phyloP scores from a whole-genome alignment of 2,329 filamentous ascomycete species.

The Didymella keratinophila region DNA sequence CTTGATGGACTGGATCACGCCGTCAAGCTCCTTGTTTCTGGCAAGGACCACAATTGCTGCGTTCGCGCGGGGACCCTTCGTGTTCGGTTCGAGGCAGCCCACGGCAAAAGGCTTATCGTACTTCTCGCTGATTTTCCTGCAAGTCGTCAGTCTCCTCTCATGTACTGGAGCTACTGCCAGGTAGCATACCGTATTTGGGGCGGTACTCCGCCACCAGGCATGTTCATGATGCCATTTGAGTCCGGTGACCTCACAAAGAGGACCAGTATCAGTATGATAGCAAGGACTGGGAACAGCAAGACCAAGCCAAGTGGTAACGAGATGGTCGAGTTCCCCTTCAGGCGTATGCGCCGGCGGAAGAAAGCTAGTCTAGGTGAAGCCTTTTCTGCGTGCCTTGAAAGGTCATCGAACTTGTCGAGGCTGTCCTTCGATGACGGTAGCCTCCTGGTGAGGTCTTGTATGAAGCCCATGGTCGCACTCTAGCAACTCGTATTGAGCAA shows the following conservation, averaged over 20 bases:
- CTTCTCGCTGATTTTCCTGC: conserved; percentile 93
- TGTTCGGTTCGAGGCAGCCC: conserved; percentile 82
- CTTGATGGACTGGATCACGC: conserved; percentile 95
- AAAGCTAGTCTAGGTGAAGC: conserved; percentile 71
- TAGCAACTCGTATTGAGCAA: conserved; percentile 20
- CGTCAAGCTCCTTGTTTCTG: conserved; percentile 93
- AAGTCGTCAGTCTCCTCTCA: conserved; percentile 26
- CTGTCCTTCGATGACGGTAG: conserved; percentile 54
- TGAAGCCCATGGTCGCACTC: conserved; percentile 24
- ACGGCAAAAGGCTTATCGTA: conserved; percentile 96
- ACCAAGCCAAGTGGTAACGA: conserved; percentile 93
- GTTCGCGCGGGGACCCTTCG: conserved; percentile 82
- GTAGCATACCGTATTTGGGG: conserved; percentile 81
- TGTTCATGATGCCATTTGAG: conserved; percentile 80
- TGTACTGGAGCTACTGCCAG: not conserved
- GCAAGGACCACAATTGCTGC: conserved; percentile 95
- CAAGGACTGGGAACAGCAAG: conserved; percentile 88
- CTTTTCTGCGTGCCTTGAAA: conserved; percentile 54
- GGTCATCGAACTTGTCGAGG: conserved; percentile 55
- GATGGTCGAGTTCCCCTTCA: conserved; percentile 90
- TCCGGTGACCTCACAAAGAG: conserved; percentile 89
- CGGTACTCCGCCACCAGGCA: conserved; percentile 85
- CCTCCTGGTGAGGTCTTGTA: conserved; percentile 53
- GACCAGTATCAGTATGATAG: conserved; percentile 88
- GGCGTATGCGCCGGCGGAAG: conserved; percentile 82